Evolutionary conservation across 2,329 filamentous ascomycete species (phyloP), one percentile per base, ranked within the genome.

Genomic region (Claviceps sp.): DNA sequence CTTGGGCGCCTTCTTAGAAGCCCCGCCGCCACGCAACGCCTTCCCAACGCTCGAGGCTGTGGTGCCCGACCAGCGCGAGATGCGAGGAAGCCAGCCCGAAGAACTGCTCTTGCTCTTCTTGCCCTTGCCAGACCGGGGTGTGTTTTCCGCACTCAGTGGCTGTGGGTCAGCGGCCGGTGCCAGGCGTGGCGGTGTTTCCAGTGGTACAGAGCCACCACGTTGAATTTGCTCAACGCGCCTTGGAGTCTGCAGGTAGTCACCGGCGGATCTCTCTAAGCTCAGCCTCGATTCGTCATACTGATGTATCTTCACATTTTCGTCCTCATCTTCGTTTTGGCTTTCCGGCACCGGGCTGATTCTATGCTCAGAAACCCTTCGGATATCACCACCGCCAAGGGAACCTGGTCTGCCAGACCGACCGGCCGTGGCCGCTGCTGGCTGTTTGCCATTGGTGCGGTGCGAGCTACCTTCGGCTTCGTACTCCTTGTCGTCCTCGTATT

Each of bases 21-120:
- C 74, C 45, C 73, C 75, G 60, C 81, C 87, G 60, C 79, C 81
- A 42, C 85, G 81, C 65, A 90, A 85, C 42, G 84, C 85, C 59
- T 85, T 85, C 45, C 87, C 84, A 44, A 89, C 82, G 55, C 89
- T 95, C 0, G 89, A 95, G 4, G 90, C 80, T 0, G 93, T 98
- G 2, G 91, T 97, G 70, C 94, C 93, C 0, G 91, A 97, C 93
- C 93, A 98, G 44, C 93, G 81, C 5, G 93, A 97, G 56, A 95
- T 90, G 72, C 95, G 96, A 24, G 90, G 89, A 56, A 95, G 86
- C 74, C 81, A 82, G 50, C 78, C 74, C 0, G 87, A 88, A 0
- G 89, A 93, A 53, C 82, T 85, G 1, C 88, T 91, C 66, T 95
- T 95, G 71, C 94, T 87, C 71, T 95, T 96, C 66, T 86, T 87